Percentiles rank a stretch among this genome's conserved stretches.
These are phyloP conservation scores for Ormosia semicastrata DNA, from an alignment of 306 rosid species.

Conservation along the genomic window DNA sequence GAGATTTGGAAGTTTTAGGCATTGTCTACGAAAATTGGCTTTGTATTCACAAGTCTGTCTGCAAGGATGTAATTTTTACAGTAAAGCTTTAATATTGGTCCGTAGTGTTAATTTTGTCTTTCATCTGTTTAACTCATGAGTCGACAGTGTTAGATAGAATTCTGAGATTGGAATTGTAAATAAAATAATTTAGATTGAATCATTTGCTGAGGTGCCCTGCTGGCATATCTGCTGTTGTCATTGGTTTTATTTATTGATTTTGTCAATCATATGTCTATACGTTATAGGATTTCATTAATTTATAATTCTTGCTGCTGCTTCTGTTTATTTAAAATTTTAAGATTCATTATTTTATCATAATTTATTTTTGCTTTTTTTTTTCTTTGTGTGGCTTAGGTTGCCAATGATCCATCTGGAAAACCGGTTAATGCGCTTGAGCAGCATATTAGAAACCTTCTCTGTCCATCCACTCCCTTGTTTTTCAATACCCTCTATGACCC, in stretches of 20 bases:
- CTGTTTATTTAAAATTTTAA: neutral
- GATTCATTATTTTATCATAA: neutral
- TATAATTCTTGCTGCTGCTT: neutral
- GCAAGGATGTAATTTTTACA: neutral
- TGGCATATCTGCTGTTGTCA: conserved; percentile 5
- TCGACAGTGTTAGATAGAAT: neutral
- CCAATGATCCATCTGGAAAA: conserved; percentile 46
- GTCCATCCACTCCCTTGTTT: conserved; percentile 50
- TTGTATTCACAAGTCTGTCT: neutral
- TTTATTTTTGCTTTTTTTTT: no score
- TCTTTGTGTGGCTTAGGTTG: conserved; percentile 35
- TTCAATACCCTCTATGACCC: conserved; percentile 67
- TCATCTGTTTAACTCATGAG: neutral
- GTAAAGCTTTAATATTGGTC: neutral
- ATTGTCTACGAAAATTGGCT: neutral
- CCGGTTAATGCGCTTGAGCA: conserved; percentile 48
- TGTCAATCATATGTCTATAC: neutral
- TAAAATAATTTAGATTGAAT: neutral
- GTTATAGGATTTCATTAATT: neutral
- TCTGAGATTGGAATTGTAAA: neutral
- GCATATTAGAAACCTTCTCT: conserved; percentile 45
- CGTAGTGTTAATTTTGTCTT: neutral
- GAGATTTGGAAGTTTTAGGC: neutral
- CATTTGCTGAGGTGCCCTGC: neutral
- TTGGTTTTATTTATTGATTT: conserved; percentile 4